These are phyloP conservation scores for Musa acuminata DNA, from an alignment of 176 grass and related monocot genomes.

Conservation along the genomic window DNA sequence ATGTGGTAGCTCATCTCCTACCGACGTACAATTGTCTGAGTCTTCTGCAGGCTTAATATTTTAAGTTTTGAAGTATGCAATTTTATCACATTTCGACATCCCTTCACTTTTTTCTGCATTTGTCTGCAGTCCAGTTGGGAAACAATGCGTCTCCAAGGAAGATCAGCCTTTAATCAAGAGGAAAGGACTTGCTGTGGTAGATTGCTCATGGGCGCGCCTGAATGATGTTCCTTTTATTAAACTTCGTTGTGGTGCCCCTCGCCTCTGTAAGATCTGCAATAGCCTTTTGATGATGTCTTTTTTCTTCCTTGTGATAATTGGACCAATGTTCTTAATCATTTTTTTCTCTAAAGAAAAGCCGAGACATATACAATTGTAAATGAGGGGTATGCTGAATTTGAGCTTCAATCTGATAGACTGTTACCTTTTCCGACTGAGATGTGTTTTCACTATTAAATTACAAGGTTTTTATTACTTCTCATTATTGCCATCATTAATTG, in stretches of 20 bases:
- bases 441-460: not conserved
- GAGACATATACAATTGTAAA: not conserved
- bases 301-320: not conserved
- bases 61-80: not conserved
- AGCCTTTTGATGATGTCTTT: not conserved
- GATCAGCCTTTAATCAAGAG: conserved; percentile 63
- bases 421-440: not conserved
- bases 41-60: not conserved
- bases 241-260: conserved; percentile 85
- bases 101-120: conserved; percentile 10
- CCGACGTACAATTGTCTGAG: not conserved
- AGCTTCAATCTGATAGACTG: not conserved
- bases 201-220: conserved; percentile 96
- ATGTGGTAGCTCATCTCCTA: not conserved
- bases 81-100: not conserved
- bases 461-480: not conserved
- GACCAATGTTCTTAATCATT: not conserved
- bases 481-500: too few species aligned
- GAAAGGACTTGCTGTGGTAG: conserved; percentile 92
- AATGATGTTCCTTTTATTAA: conserved; percentile 91
- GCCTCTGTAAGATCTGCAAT: conserved; percentile 56
- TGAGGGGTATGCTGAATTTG: not conserved
- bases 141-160: conserved; percentile 82
- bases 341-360: not conserved
- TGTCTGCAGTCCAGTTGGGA: conserved; percentile 75